Percentiles rank a stretch among this genome's conserved stretches.
phyloP scores from a whole-genome alignment of 805 yeast genomes.

The Pichia thaimueangensis region DNA sequence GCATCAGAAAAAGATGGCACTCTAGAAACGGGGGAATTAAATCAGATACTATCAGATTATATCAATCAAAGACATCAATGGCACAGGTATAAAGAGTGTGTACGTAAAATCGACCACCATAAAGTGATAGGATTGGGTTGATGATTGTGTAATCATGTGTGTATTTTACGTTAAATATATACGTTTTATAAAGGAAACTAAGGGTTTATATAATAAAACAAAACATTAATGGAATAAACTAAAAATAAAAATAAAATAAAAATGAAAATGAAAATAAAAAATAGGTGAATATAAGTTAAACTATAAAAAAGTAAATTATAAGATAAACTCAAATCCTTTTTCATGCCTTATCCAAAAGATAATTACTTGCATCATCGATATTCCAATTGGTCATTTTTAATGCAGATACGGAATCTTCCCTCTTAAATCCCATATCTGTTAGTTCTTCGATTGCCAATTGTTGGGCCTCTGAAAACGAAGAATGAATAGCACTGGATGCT shows the following conservation, averaged over 20 bases:
- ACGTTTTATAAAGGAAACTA: too few relatives aligned
- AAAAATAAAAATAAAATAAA: conserved; percentile 27
- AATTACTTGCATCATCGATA: conserved; percentile 82
- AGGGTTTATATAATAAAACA: too few relatives aligned
- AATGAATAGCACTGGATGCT: background rate
- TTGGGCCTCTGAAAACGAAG: conserved; percentile 24
- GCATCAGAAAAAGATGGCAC: conserved; percentile 11
- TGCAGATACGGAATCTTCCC: conserved; percentile 60
- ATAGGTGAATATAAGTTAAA: background rate
- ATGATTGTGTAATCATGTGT: conserved; percentile 34
- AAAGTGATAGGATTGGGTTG: conserved; percentile 26
- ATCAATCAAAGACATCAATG: background rate
- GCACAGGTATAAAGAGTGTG: conserved; percentile 4
- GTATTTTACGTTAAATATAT: too few relatives aligned
- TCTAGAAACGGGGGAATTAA: conserved; percentile 5
- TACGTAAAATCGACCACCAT: conserved; percentile 1
- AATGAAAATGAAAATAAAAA: conserved; percentile 6
- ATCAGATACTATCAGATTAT: background rate
- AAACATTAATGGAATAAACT: conserved; percentile 36
- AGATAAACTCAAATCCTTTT: too few relatives aligned
- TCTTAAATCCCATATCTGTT: conserved; percentile 83
- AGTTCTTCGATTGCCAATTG: conserved; percentile 64
- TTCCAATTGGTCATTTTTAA: conserved; percentile 65
- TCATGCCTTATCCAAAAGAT: conserved; percentile 64
- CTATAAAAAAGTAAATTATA: too few relatives aligned